Conservation (phyloP, 2,329 filamentous ascomycete genomes). For the Scytalidium lignicola region DNA sequence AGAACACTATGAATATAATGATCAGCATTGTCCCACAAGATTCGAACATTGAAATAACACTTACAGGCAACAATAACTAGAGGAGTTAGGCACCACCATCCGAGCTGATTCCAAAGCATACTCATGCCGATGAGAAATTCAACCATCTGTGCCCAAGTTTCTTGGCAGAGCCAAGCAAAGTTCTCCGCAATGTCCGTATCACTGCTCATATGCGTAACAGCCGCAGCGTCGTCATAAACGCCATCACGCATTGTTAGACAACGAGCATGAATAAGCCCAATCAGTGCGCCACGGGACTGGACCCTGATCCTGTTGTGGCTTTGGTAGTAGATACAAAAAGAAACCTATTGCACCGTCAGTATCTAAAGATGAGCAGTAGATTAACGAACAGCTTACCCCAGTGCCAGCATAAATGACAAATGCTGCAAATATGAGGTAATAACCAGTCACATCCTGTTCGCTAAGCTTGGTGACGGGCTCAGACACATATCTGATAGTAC, state of each 20-base stretch:
- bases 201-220: conserved; percentile 35
- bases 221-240: conserved; percentile 27
- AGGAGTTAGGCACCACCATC: conserved; percentile 38
- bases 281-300: conserved; percentile 30
- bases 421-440: conserved; percentile 29
- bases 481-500: conserved; percentile 29
- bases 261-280: conserved; percentile 32
- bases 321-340: conserved; percentile 28
- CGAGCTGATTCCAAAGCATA: conserved; percentile 34
- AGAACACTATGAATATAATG: conserved; percentile 31
- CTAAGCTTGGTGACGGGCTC: background rate
- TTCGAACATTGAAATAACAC: conserved; percentile 9
- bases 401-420: conserved; percentile 31
- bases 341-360: conserved; percentile 22
- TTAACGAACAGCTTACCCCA: conserved; percentile 25
- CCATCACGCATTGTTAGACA: conserved; percentile 21
- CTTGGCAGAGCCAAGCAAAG: conserved; percentile 34
- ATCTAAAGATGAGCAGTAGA: background rate
- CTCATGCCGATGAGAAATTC: conserved; percentile 36
- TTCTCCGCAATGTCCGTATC: conserved; percentile 32
- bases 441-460: conserved; percentile 10
- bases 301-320: conserved; percentile 27
- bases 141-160: conserved; percentile 36
- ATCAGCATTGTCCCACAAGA: background rate
- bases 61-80: conserved; percentile 36